Base-by-base conservation (phyloP, 352 stramenopile genomes). In the Pythium phragmiticola region DNA sequence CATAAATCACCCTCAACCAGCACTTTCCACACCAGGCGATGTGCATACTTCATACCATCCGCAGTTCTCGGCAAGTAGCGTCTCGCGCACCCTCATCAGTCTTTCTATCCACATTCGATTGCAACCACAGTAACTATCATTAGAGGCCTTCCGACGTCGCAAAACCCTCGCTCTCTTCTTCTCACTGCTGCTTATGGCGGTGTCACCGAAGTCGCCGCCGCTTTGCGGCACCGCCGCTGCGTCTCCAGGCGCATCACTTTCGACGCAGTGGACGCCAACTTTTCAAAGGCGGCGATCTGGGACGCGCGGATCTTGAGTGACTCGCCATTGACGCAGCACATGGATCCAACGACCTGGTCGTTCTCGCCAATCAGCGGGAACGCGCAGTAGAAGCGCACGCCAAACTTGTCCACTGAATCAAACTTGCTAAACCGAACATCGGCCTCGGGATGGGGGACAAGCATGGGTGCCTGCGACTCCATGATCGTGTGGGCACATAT, bases 401-500 rank as follows among this genome's bases (percentile, higher is more conserved):
- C 65, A 49, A 78, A 74, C 8, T 51, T 47, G 21, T 80, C 53
- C 0, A 64, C 55, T 3, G 39, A 46, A 5, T 45, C 30, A 13
- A 59, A 42, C 42, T 74, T 65, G 41, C 30, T 46, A 57, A 91
- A 91, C 11, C 82, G 82, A 46, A 89, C 70, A 64, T 91, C 82
- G 4, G 77, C 67, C 23, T 84, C 72, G 2, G 73, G 66, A 41
- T 88, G 75, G n/a, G 58, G 70, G 63, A 83, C 76, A 39, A 90
- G 72, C 7, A 88, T 67, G 12, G 78, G 78, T 17, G 26, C 21
- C 67, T 33, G 21, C 21, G 21, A 21, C 53, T 78, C 72, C 61
- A 91, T 69, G 57, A 91, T 84, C 43, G 70, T 77, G 33, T 89
- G 82, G 11, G 75, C 65, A 49, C 82, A 91, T 43, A 91, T 84